A percentile compares a stretch with the other conserved stretches of the same genome.
phyloP scores from a whole-genome alignment of 2,329 filamentous ascomycete genomes.

The Fusarium nisikadoi region DNA sequence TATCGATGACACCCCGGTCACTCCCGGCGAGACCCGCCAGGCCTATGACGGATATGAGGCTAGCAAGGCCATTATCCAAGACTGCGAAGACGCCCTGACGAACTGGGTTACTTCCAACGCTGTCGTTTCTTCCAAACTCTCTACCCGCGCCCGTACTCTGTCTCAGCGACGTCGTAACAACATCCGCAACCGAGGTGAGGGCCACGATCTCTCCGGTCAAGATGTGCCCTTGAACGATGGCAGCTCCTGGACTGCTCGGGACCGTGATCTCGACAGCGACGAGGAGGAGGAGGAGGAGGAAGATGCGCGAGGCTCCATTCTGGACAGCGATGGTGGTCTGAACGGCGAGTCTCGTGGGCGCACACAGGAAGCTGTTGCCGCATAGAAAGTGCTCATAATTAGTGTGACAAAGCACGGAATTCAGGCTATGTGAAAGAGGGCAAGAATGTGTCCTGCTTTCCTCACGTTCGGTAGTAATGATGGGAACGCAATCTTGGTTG shows the following conservation, averaged over 20 bases:
- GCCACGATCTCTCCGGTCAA: slow-evolving; percentile 84
- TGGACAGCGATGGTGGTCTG: slow-evolving; percentile 63
- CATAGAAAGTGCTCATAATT: slow-evolving; percentile 47
- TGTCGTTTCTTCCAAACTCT: slow-evolving; percentile 86
- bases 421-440: not conserved
- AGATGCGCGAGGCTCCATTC: slow-evolving; percentile 58
- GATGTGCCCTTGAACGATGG: slow-evolving; percentile 81
- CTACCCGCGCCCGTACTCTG: slow-evolving; percentile 85
- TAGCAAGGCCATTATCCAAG: slow-evolving; percentile 98
- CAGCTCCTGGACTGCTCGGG: slow-evolving; percentile 86
- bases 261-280: slow-evolving; percentile 71
- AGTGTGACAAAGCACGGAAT: slow-evolving; percentile 2
- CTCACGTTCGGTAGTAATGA: slow-evolving; percentile 31
- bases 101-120: slow-evolving; percentile 97
- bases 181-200: slow-evolving; percentile 74
- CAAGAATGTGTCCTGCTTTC: not conserved
- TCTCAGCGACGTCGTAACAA: slow-evolving; percentile 85
- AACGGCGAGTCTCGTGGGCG: slow-evolving; percentile 68
- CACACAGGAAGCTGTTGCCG: slow-evolving; percentile 62
- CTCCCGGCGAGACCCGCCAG: slow-evolving; percentile 92
- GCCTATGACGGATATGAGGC: slow-evolving; percentile 99
- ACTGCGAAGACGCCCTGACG: slow-evolving; percentile 96
- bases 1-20: slow-evolving; percentile 95
- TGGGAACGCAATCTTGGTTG: slow-evolving; percentile 36
- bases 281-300: slow-evolving; percentile 75